These are phyloP conservation scores for Podila horticola DNA, from an alignment of 192 early-diverging fungal genomes.

Conservation along the genomic window DNA sequence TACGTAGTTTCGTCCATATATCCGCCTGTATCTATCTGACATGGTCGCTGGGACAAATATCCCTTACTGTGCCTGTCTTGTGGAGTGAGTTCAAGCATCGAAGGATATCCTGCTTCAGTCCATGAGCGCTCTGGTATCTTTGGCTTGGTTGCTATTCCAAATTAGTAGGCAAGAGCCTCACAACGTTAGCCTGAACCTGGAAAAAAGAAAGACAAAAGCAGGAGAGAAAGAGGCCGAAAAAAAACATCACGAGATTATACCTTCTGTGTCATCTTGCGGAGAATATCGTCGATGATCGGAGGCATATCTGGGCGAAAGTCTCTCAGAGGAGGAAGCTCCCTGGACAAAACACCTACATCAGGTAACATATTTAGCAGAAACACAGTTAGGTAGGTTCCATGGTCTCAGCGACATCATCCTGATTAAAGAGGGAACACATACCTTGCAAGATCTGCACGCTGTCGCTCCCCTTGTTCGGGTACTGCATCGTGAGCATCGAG, in stretches of 20 bases:
- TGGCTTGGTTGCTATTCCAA: constrained; percentile 41
- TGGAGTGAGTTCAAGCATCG: constrained; percentile 23
- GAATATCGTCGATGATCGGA: constrained; percentile 36
- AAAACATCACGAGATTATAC: not conserved
- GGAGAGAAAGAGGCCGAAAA: not conserved
- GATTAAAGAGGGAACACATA: not conserved
- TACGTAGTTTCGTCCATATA: not conserved
- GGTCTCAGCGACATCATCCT: not conserved
- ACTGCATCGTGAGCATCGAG: constrained; percentile 43
- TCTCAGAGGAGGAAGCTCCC: constrained; percentile 28
- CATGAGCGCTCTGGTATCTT: constrained; percentile 42
- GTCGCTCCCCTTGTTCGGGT: constrained; percentile 39
- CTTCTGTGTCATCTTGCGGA: constrained; percentile 49
- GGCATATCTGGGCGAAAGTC: constrained; percentile 44
- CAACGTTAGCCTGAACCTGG: not conserved
- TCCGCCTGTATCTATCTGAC: too few species aligned
- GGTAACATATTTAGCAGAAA: not conserved
- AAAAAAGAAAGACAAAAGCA: not conserved
- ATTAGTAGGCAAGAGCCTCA: not conserved
- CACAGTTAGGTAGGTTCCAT: not conserved
- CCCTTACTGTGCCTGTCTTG: constrained; percentile 29
- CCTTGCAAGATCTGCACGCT: constrained; percentile 49
- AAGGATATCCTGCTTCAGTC: constrained; percentile 47
- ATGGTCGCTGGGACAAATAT: not conserved
- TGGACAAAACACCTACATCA: constrained; percentile 28